phyloP scores from a whole-genome alignment of 257 asterid genomes.

The Craterostigma plantagineum region DNA sequence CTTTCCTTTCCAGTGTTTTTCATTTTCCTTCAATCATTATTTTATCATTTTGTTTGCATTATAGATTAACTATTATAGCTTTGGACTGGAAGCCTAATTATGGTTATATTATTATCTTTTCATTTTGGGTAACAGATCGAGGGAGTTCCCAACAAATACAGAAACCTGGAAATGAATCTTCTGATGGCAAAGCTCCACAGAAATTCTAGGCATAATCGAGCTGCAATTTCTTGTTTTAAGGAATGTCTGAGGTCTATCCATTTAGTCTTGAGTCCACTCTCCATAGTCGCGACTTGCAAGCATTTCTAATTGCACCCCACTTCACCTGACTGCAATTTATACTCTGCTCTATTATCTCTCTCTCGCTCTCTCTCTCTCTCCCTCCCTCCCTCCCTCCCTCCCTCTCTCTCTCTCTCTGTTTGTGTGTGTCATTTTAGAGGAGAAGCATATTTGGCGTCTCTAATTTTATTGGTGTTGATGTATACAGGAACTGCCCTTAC shows the following conservation, averaged over 20 bases:
- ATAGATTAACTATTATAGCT: conserved; percentile 4
- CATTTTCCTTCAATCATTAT: not conserved
- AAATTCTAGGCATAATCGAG: conserved; percentile 76
- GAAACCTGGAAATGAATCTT: conserved; percentile 81
- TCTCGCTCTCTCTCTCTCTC: no score
- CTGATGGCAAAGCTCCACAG: conserved; percentile 86
- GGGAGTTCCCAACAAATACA: conserved; percentile 80
- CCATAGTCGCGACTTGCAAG: conserved; percentile 4
- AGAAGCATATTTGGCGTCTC: not conserved
- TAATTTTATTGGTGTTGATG: conserved; percentile 3
- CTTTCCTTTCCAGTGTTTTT: not conserved
- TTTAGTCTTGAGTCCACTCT: conserved; percentile 10
- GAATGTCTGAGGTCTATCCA: conserved; percentile 79
- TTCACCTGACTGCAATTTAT: not conserved
- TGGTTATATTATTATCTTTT: no score
- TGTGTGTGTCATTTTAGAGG: no score
- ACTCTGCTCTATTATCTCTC: no score
- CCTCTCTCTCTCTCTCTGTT: no score
- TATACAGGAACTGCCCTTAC: conserved; percentile 66
- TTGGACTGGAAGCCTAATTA: not conserved
- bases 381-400: no score
- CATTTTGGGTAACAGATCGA: conserved; percentile 37
- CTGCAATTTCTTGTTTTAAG: conserved; percentile 74
- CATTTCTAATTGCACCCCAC: conserved; percentile 5
- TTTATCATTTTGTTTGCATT: not conserved